Evolutionary conservation across 2,329 filamentous ascomycete species (phyloP), one percentile per base, ranked within the genome.

Genomic region (Fusarium sp.): DNA sequence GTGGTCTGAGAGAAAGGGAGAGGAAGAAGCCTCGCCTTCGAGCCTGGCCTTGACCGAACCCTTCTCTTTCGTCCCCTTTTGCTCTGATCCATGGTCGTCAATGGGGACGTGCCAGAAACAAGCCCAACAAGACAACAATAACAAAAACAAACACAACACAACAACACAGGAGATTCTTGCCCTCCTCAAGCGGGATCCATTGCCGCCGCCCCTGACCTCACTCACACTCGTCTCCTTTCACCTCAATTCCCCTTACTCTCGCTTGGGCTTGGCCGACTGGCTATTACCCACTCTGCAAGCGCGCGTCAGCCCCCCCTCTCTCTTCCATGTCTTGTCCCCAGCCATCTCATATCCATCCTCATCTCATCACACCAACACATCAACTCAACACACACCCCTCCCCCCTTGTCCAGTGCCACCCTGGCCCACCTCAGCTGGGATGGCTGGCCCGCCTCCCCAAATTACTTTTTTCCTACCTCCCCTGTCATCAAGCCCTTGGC

Each of bases 381-480:
- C 42, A 57, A 66, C 71, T 67, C 64, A 66, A 54, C 47, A 20
- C 76, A 70, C 72, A 57, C 72, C 60, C 66, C 47, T 37, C 63
- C 67, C 64, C 75, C 71, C 52, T 66, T 66, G 45, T 52, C 65
- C 31, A 64, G 64, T 74, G 71, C 74, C 52, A 60, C 69, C 66
- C 35, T 58, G 67, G 73, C 60, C 66, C 66, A 72, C 64, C 62
- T 77, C 70, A 76, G 67, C 73, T 75, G 68, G 68, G 72, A 72
- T 74, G 64, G 63, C 52, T 63, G 59, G 57, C 67, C 72, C 70
- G 65, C 70, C 61, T 67, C 67, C 76, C 70, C 74, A 75, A 76
- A 77, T 77, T 78, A 74, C 77, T 78, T 74, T 70, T 76, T 62
- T 63, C 50, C 37, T 60, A 37, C 62, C 50, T 70, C 72, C 76